Evolutionary conservation across 176 grass and related monocot species (phyloP).

Genomic region (Ensete glaucum): DNA sequence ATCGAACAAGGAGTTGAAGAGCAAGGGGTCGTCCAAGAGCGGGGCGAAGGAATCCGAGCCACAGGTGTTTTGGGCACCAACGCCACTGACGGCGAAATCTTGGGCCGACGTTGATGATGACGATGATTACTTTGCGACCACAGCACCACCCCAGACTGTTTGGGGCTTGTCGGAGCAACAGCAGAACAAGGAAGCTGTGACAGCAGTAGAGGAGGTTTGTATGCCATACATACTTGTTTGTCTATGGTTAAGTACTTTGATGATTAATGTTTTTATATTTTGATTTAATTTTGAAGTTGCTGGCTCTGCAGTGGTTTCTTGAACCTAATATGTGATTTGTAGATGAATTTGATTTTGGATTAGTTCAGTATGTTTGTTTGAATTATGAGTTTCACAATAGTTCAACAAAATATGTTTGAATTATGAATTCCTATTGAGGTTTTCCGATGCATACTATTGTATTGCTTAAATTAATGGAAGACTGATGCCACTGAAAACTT

Average conservation of each 20-base stretch:
- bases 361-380: neutral
- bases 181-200: conserved; percentile 10
- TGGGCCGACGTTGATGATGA: conserved; percentile 96
- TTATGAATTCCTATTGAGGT: neutral
- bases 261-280: no score
- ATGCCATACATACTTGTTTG: no score
- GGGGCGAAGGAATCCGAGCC: conserved; percentile 30
- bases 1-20: conserved; percentile 46
- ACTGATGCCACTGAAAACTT: neutral
- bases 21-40: conserved; percentile 43
- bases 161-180: conserved; percentile 25
- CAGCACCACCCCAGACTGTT: conserved; percentile 56
- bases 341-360: no score
- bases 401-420: neutral
- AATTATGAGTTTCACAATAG: neutral
- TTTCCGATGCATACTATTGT: no score
- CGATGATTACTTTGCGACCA: conserved; percentile 74
- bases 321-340: no score
- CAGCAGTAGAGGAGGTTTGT: neutral
- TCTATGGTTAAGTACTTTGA: no score
- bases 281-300: no score
- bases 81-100: conserved; percentile 59
- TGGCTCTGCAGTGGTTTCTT: no score
- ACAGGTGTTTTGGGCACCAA: conserved; percentile 59
- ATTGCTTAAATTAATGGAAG: neutral